A percentile compares a stretch with the other conserved stretches of the same genome.
Evolutionary conservation across 305 asterid species (phyloP).

Genomic region (Rubia tinctorum): DNA sequence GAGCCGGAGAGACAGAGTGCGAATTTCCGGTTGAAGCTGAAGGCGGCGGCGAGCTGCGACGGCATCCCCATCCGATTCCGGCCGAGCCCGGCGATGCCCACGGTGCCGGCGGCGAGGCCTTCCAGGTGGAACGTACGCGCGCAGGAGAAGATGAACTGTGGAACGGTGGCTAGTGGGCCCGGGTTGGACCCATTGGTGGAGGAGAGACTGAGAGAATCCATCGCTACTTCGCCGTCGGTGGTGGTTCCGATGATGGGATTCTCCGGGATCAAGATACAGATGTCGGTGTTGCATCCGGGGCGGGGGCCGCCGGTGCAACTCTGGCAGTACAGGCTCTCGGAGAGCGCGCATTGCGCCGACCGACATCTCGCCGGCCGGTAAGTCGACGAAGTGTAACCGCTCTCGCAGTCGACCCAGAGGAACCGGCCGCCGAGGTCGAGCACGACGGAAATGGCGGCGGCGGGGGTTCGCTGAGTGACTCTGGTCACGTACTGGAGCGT

Average conservation of each 20-base stretch:
- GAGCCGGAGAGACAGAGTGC: constrained; percentile 25
- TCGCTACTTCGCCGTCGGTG: constrained; percentile 15
- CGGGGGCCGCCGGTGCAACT: constrained; percentile 8
- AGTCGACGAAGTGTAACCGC: constrained; percentile 9
- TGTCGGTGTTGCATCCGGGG: constrained; percentile 16
- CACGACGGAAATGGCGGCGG: constrained; percentile 11
- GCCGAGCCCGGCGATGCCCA: constrained; percentile 53
- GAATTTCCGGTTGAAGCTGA: constrained; percentile 36
- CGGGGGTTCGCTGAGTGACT: constrained; percentile 29
- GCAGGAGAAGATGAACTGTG: constrained; percentile 42
- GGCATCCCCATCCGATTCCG: constrained; percentile 51
- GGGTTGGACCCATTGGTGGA: constrained; percentile 56
- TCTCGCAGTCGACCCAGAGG: constrained; percentile 25
- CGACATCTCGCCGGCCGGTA: constrained; percentile 15
- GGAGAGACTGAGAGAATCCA: constrained; percentile 18
- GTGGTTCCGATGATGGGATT: constrained; percentile 9
- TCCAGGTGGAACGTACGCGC: constrained; percentile 39
- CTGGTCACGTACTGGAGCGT: constrained; percentile 16
- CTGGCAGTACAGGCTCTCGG: constrained; percentile 11
- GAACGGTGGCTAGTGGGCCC: constrained; percentile 26
- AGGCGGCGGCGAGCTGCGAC: constrained; percentile 40
- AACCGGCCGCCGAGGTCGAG: constrained; percentile 23
- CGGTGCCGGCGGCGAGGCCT: constrained; percentile 35
- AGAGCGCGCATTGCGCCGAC: constrained; percentile 17
- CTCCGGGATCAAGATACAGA: constrained; percentile 16